These are phyloP conservation scores for Stevia rebaudiana DNA, from an alignment of 140 eudicot species.

Conservation along the genomic window DNA sequence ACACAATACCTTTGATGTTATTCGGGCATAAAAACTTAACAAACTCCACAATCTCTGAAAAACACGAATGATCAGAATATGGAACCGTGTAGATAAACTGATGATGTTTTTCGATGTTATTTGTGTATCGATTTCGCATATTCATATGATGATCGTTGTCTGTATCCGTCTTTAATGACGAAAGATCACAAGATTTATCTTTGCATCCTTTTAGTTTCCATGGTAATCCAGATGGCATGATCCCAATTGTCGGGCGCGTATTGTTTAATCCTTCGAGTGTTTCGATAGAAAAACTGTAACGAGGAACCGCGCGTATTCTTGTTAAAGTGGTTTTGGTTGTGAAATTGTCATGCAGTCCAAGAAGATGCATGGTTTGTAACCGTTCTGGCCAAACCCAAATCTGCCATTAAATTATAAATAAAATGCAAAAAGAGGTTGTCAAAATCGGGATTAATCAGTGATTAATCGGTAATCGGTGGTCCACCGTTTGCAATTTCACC, in stretches of 20 bases:
- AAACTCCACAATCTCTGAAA: constrained; percentile 64
- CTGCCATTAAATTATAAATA: constrained; percentile 29
- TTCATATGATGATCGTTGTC: constrained; percentile 5
- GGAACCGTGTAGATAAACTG: constrained; percentile 61
- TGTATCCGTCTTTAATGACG: constrained; percentile 29
- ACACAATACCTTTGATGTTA: constrained; percentile 68
- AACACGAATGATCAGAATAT: constrained; percentile 83
- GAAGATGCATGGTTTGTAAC: constrained; percentile 80
- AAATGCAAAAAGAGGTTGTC: too few species aligned
- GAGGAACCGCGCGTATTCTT: constrained; percentile 92
- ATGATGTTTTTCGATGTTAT: constrained; percentile 36
- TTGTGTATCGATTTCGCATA: constrained; percentile 23
- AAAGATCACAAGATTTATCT: constrained; percentile 21
- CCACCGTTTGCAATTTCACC: too few species aligned
- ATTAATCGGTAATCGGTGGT: too few species aligned
- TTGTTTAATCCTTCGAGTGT: constrained; percentile 67
- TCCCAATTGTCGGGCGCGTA: constrained; percentile 71
- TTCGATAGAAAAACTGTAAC: constrained; percentile 68
- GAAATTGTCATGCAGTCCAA: constrained; percentile 60
- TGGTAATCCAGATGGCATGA: constrained; percentile 91
- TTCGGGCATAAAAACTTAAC: constrained; percentile 56
- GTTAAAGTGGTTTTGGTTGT: constrained; percentile 79
- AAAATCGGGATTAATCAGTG: too few species aligned
- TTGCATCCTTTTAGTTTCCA: constrained; percentile 44
- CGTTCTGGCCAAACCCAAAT: constrained; percentile 98